These are phyloP conservation scores for Crithidia acanthocephali DNA, from an alignment of 208 protist species.

Conservation along the genomic window DNA sequence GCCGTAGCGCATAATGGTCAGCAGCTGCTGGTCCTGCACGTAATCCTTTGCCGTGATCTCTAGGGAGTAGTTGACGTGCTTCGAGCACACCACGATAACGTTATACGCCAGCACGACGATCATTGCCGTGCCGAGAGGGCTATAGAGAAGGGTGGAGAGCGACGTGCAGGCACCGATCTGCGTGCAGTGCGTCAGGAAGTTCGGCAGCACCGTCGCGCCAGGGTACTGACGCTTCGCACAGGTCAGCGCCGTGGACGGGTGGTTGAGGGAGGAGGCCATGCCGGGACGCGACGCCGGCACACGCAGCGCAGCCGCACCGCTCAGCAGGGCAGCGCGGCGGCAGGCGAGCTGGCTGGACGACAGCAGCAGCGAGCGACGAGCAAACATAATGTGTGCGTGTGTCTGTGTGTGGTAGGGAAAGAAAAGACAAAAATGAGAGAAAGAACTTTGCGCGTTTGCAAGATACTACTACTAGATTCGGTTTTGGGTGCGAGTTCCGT, in stretches of 20 bases:
- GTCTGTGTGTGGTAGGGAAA: neutral
- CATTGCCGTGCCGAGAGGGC: slow-evolving; percentile 77
- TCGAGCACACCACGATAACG: slow-evolving; percentile 80
- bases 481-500: too few relatives aligned
- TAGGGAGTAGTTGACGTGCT: slow-evolving; percentile 85
- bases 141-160: slow-evolving; percentile 78
- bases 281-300: slow-evolving; percentile 6
- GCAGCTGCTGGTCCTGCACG: slow-evolving; percentile 89
- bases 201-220: slow-evolving; percentile 41
- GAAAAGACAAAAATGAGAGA: slow-evolving; percentile 21
- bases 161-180: slow-evolving; percentile 61
- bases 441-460: neutral
- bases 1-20: slow-evolving; percentile 85
- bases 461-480: neutral
- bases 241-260: slow-evolving; percentile 20
- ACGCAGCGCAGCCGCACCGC: slow-evolving; percentile 22
- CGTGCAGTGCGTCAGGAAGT: slow-evolving; percentile 67
- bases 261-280: neutral
- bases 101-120: slow-evolving; percentile 86
- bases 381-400: slow-evolving; percentile 30
- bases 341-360: slow-evolving; percentile 20
- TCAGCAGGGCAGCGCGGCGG: slow-evolving; percentile 22
- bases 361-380: slow-evolving; percentile 32
- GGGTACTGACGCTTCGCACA: slow-evolving; percentile 40
- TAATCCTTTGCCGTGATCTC: slow-evolving; percentile 91